phyloP scores from a whole-genome alignment of 2,329 filamentous ascomycete genomes.

The Fonsecaea erecta region DNA sequence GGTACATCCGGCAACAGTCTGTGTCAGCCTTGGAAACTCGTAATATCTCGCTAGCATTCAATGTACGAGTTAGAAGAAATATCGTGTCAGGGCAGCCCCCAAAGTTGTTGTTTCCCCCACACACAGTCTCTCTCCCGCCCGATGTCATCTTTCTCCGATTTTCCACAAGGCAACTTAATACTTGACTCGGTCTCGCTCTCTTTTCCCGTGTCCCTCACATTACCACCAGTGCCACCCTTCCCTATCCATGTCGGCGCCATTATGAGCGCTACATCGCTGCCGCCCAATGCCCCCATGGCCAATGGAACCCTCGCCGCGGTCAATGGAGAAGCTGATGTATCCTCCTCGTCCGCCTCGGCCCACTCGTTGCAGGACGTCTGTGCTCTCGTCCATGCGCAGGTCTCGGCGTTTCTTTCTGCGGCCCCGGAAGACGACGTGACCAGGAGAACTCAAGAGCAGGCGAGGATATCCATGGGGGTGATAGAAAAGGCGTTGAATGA shows the following conservation, averaged over 20 bases:
- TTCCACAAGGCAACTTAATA: too few relatives aligned
- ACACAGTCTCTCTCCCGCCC: background rate
- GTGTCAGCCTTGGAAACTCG: slow-evolving; percentile 1
- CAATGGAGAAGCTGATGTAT: slow-evolving; percentile 38
- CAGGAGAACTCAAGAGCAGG: slow-evolving; percentile 72
- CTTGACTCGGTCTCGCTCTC: background rate
- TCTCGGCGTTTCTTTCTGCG: slow-evolving; percentile 69
- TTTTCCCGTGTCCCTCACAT: background rate
- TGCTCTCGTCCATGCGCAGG: slow-evolving; percentile 63
- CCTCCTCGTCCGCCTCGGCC: slow-evolving; percentile 13
- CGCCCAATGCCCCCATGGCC: slow-evolving; percentile 38
- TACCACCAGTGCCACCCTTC: background rate
- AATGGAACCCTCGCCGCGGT: slow-evolving; percentile 28
- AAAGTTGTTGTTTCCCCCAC: background rate
- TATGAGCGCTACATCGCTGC: slow-evolving; percentile 37
- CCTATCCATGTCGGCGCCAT: slow-evolving; percentile 23
- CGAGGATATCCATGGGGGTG: slow-evolving; percentile 71
- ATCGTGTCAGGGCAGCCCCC: background rate
- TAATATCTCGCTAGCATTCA: too few relatives aligned
- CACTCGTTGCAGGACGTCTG: slow-evolving; percentile 62
- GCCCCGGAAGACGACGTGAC: slow-evolving; percentile 61
- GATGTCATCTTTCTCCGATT: slow-evolving; percentile 10
- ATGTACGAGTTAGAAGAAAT: too few relatives aligned
- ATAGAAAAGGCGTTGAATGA: slow-evolving; percentile 74
- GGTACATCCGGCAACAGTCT: background rate